A percentile compares a stretch with the other conserved stretches of the same genome.
Evolutionary conservation across 2,329 filamentous ascomycete genomes (phyloP).

Genomic region (Septoria linicola): DNA sequence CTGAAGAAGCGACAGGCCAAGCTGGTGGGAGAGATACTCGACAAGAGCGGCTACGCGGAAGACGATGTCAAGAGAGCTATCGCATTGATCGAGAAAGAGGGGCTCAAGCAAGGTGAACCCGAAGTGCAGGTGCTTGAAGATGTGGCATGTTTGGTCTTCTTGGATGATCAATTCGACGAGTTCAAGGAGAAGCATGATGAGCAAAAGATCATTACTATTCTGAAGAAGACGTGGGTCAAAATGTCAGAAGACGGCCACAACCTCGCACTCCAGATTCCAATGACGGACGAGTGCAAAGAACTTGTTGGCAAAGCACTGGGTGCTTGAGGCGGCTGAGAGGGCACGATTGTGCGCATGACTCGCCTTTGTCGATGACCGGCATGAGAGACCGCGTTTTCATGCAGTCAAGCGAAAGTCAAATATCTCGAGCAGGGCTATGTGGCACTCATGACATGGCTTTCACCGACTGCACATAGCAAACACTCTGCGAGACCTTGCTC

Average conservation of each 20-base stretch:
- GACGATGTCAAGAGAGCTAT: slow-evolving; percentile 63
- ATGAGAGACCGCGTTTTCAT: slow-evolving; percentile 15
- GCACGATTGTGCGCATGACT: slow-evolving; percentile 4
- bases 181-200: slow-evolving; percentile 74
- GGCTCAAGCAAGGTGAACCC: slow-evolving; percentile 59
- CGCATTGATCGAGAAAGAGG: slow-evolving; percentile 75
- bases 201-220: slow-evolving; percentile 70
- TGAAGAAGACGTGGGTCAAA: slow-evolving; percentile 74
- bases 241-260: slow-evolving; percentile 64
- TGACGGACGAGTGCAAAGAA: slow-evolving; percentile 61
- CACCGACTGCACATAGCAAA: too few species aligned
- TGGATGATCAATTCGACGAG: slow-evolving; percentile 81
- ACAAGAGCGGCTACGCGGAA: slow-evolving; percentile 49
- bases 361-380: slow-evolving; percentile 3
- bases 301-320: slow-evolving; percentile 64
- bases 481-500: too few species aligned
- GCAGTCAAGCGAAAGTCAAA: slow-evolving; percentile 19
- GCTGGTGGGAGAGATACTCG: slow-evolving; percentile 56
- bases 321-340: not conserved
- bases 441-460: not conserved
- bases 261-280: slow-evolving; percentile 64
- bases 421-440: not conserved
- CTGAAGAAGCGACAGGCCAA: slow-evolving; percentile 71
- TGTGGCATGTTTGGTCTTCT: slow-evolving; percentile 80
- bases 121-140: slow-evolving; percentile 79